Base-by-base conservation (phyloP, 2,329 filamentous ascomycete genomes). In the Huntiella bhutanensis region DNA sequence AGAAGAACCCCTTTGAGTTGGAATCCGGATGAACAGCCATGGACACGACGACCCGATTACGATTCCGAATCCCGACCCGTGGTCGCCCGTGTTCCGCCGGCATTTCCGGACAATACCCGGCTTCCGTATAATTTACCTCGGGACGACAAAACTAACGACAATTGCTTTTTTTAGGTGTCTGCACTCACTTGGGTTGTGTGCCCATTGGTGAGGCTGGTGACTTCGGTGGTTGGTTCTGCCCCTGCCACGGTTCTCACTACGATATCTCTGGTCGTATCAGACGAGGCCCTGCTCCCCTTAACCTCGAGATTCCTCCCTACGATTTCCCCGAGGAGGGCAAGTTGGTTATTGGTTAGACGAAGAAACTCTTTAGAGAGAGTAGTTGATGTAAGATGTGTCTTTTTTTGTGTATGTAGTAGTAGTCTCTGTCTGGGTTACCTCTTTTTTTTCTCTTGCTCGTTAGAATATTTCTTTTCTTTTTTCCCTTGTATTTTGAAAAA, bases 231-330 rank as follows among this genome's bases (percentile, higher is more conserved):
- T 98, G 91, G 91, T 98, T 98, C 82, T 98, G 91, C 74, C 91
- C 91, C 55, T 98, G 91, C 82, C 91, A 98, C 77, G 91, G 91
- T 66, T 95, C 87, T 57, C 91, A 98, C 75, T 98, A 98, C 77
- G 91, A 98, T 65, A 96, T 98, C 65, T 96, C 87, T 54, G 91
- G 91, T 64, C 86, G 91, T 68, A 84, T 94, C 75, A 80, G 91
- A 72, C 95, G 84, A 76, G 91, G 91, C 55, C 91, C 91, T 53
- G 91, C 91, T 52, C 91, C 91, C 55, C 77, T 98, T 60, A 98
- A 98, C 75, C 78, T 98, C 62, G 91, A 96, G 71, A 78, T 96
- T 55, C 91, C 88, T 55, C 64, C 67, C 59, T 94, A 95, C 73
- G 84, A 83, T 59, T 96, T 98, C 77, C 78, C 84, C 53, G 82